These are phyloP conservation scores for Saccharomycopsis guyanensis DNA, from an alignment of 805 yeast genomes.

Conservation along the genomic window DNA sequence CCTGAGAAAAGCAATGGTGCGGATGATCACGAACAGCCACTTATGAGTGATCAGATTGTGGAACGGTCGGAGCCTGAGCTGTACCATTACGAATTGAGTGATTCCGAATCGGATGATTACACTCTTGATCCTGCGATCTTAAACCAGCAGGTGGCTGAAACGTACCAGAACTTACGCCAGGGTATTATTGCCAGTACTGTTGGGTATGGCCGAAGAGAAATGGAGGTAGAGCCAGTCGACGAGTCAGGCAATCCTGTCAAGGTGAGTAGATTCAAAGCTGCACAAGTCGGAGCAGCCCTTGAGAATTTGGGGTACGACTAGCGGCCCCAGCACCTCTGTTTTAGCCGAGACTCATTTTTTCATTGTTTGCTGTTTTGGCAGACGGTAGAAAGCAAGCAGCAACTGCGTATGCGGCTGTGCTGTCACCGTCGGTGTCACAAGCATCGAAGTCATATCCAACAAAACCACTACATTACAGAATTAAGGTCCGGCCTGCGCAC, in stretches of 20 bases:
- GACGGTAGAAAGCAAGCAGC: neutral
- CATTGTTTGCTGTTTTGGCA: too few species aligned
- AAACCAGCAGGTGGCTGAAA: conserved; percentile 41
- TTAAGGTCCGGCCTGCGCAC: too few species aligned
- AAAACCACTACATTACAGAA: too few species aligned
- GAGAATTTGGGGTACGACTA: neutral
- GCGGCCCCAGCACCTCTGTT: too few species aligned
- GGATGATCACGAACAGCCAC: conserved; percentile 31
- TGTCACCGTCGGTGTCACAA: too few species aligned
- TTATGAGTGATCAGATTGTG: conserved; percentile 36
- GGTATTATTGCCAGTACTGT: conserved; percentile 40
- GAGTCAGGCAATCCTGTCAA: conserved; percentile 51
- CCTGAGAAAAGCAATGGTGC: conserved; percentile 21
- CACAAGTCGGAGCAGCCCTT: conserved; percentile 23
- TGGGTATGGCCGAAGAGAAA: conserved; percentile 38
- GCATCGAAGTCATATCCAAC: too few species aligned
- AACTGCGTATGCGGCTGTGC: too few species aligned
- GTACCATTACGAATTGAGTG: conserved; percentile 22
- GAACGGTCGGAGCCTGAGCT: conserved; percentile 28
- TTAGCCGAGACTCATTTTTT: too few species aligned
- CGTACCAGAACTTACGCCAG: conserved; percentile 51
- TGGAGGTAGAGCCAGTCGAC: conserved; percentile 63
- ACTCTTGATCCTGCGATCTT: conserved; percentile 28
- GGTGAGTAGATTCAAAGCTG: conserved; percentile 63
- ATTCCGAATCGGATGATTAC: conserved; percentile 26